Evolutionary conservation across 2,329 filamentous ascomycete genomes (phyloP).

Genomic region (Colletotrichum aenigma): DNA sequence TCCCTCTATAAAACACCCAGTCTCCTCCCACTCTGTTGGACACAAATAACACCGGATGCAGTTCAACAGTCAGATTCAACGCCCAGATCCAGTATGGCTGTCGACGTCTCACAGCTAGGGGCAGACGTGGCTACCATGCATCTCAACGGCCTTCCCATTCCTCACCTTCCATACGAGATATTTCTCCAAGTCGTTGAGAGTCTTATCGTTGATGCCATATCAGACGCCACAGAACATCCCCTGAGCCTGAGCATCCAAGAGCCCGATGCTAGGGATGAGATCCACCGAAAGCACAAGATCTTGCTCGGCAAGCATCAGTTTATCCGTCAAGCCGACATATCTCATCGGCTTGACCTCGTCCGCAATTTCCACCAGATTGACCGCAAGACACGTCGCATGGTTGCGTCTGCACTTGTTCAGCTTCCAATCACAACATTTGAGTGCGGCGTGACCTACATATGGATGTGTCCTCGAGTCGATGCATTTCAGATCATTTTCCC

Average conservation of each 20-base stretch:
- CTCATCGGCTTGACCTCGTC: background rate
- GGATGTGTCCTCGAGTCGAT: background rate
- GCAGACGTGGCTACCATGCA: background rate
- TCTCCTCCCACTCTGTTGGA: background rate
- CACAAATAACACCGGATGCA: background rate
- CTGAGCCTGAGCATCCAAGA: background rate
- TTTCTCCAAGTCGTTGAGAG: background rate
- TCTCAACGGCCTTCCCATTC: background rate
- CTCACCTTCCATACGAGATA: background rate
- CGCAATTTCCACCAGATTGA: background rate
- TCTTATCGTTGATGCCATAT: background rate
- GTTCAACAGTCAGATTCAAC: background rate
- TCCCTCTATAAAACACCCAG: background rate
- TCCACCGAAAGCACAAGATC: background rate
- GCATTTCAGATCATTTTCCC: background rate
- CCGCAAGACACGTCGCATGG: background rate
- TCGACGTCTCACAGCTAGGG: background rate
- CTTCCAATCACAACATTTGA: background rate
- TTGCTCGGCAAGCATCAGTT: background rate
- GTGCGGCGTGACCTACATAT: background rate
- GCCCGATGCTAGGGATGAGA: background rate
- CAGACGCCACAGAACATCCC: background rate
- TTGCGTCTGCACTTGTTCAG: background rate
- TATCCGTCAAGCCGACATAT: background rate
- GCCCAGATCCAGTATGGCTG: background rate